These are phyloP conservation scores for Jamesozyma rosinii DNA, from an alignment of 805 yeast genomes.

Conservation along the genomic window DNA sequence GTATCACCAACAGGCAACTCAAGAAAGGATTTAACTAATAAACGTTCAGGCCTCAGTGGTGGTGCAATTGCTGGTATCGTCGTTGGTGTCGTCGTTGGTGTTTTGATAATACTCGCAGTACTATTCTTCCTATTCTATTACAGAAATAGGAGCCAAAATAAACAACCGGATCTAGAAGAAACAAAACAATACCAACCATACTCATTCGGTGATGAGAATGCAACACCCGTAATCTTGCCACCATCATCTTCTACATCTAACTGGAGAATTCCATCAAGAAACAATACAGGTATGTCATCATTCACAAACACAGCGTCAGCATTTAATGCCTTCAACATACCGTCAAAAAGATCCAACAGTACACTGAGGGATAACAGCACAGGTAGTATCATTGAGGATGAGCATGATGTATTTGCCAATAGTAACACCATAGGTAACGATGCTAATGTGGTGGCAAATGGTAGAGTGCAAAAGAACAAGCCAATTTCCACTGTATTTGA, in stretches of 20 bases:
- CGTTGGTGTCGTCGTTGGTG: conserved; percentile 42
- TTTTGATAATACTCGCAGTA: conserved; percentile 30
- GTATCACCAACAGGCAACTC: background rate
- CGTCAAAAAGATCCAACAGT: background rate
- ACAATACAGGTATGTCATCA: conserved; percentile 5
- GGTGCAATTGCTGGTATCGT: conserved; percentile 59
- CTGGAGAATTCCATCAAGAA: conserved; percentile 12
- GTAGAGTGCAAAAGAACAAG: background rate
- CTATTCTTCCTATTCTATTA: conserved; percentile 36
- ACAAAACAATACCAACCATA: conserved; percentile 31
- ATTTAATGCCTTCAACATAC: background rate
- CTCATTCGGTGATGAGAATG: conserved; percentile 29
- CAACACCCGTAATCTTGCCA: conserved; percentile 21
- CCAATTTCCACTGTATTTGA: conserved; percentile 12
- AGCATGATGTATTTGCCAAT: background rate
- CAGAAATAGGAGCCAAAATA: conserved; percentile 13
- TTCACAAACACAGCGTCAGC: background rate
- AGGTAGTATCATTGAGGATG: background rate
- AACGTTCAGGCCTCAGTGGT: conserved; percentile 13
- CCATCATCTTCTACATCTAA: conserved; percentile 6
- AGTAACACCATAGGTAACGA: background rate
- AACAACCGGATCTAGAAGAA: conserved; percentile 31
- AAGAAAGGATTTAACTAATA: background rate
- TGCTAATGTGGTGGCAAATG: background rate
- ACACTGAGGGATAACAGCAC: background rate